Conservation (phyloP, 345 rosid genomes). For the Eucalyptus curtisii region DNA sequence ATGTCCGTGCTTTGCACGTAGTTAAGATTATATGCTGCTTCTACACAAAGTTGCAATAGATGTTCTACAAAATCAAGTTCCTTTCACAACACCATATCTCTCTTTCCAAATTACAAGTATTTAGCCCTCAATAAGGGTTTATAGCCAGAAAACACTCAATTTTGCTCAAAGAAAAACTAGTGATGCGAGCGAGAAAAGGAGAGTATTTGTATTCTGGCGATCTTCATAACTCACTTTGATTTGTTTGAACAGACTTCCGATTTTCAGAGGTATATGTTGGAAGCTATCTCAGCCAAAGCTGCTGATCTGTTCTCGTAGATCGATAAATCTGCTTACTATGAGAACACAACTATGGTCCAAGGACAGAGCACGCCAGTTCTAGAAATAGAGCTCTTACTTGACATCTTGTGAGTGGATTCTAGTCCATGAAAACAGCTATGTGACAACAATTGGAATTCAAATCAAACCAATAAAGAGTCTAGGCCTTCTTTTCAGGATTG, state of each 20-base stretch:
- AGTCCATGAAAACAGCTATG: background rate
- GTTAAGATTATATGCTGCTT: background rate
- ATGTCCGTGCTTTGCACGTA: background rate
- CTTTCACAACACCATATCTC: background rate
- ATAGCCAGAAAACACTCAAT: background rate
- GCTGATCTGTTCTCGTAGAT: background rate
- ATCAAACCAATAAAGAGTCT: background rate
- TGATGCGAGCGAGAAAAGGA: background rate
- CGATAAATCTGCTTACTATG: background rate
- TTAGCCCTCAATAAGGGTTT: background rate
- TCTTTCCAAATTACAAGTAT: background rate
- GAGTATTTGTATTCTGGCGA: background rate
- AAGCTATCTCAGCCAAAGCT: background rate
- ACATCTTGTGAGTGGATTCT: background rate
- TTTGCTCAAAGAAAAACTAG: background rate
- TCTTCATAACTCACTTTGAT: background rate
- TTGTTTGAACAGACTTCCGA: background rate
- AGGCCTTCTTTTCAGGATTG: background rate
- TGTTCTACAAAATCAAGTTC: background rate
- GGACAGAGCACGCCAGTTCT: background rate
- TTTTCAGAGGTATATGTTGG: background rate
- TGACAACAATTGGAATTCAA: background rate
- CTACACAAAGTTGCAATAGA: background rate
- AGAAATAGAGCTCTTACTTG: background rate
- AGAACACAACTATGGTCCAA: background rate